A percentile compares a stretch with the other conserved stretches of the same genome.
These are phyloP conservation scores for Gardenia jasminoides DNA, from an alignment of 257 asterid genomes.

Conservation along the genomic window DNA sequence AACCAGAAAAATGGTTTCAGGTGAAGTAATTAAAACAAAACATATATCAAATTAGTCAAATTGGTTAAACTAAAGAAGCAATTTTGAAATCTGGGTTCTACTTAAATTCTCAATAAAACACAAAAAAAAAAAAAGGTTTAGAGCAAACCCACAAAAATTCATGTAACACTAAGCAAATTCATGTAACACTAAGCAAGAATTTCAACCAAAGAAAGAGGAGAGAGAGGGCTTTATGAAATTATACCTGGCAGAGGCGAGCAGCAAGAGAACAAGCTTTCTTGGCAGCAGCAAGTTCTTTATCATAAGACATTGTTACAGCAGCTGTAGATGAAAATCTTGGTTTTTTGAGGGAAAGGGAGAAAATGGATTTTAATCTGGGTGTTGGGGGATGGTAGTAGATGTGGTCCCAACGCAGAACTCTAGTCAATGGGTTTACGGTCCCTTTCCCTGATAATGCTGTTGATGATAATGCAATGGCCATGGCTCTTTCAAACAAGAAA, in stretches of 20 bases:
- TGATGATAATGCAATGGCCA: neutral
- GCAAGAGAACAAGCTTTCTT: slow-evolving; percentile 90
- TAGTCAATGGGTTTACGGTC: slow-evolving; percentile 7
- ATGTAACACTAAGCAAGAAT: no score
- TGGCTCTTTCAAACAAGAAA: neutral
- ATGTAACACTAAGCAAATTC: neutral
- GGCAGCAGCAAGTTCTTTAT: slow-evolving; percentile 74
- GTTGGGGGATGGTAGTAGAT: neutral
- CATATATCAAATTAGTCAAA: no score
- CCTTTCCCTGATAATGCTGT: neutral
- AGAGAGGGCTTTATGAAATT: neutral
- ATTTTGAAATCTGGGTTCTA: neutral
- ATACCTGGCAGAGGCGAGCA: slow-evolving; percentile 88
- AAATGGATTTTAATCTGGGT: slow-evolving; percentile 15
- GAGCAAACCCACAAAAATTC: neutral
- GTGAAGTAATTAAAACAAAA: no score
- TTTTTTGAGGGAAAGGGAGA: neutral
- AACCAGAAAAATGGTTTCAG: no score
- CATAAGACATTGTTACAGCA: slow-evolving; percentile 65
- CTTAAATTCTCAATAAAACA: neutral
- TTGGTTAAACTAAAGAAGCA: neutral
- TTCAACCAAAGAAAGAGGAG: neutral
- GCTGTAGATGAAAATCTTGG: slow-evolving; percentile 12
- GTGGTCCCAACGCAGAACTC: slow-evolving; percentile 4
- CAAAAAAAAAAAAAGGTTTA: neutral